phyloP scores from a whole-genome alignment of 768 basidiomycete species.

The Naematelia encephala region DNA sequence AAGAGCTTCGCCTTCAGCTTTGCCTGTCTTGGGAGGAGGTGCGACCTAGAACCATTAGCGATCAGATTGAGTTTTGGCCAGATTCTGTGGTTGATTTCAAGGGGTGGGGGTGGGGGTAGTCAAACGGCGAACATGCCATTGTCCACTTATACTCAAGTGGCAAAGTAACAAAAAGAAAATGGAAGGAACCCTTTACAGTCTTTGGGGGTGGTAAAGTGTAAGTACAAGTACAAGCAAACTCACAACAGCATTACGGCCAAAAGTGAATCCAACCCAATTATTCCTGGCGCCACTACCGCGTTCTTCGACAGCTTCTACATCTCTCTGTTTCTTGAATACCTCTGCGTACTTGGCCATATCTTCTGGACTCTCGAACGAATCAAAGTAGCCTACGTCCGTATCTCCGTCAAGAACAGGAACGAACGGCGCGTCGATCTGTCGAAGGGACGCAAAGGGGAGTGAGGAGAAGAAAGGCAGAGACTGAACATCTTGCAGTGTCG shows the following conservation, averaged over 20 bases:
- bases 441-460: constrained; percentile 70
- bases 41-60: constrained; percentile 20
- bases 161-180: too few relatives aligned
- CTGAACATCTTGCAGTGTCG: constrained; percentile 69
- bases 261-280: constrained; percentile 52
- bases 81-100: too few relatives aligned
- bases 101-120: too few relatives aligned
- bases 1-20: constrained; percentile 50
- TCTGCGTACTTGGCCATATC: constrained; percentile 99
- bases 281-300: constrained; percentile 56
- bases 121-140: too few relatives aligned
- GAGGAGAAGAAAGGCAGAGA: constrained; percentile 77
- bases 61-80: too few relatives aligned
- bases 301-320: constrained; percentile 88
- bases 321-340: constrained; percentile 92
- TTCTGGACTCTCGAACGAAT: constrained; percentile 61
- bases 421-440: constrained; percentile 76
- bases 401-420: constrained; percentile 92
- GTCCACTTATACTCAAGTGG: too few relatives aligned
- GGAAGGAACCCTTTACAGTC: too few relatives aligned
- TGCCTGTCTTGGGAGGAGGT: constrained; percentile 28
- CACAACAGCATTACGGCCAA: constrained; percentile 45
- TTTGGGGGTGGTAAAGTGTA: not conserved
- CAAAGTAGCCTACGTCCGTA: constrained; percentile 70
- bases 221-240: not conserved